Conservation (phyloP, 768 basidiomycete genomes). For the Amyloporia xantha region DNA sequence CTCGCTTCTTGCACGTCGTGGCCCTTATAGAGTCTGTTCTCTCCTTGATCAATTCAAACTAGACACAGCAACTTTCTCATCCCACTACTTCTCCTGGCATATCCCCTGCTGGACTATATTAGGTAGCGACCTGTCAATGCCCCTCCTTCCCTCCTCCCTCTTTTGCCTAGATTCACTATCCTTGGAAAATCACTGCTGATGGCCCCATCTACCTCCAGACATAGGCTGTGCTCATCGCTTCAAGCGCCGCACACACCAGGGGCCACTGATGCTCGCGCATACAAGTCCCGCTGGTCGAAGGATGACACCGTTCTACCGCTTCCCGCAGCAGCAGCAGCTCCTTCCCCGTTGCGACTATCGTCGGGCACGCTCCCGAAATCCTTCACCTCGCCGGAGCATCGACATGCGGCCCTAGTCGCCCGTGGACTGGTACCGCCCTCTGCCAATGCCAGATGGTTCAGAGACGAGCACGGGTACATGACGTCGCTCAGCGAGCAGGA, state of each 20-base stretch:
- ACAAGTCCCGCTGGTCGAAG: background rate
- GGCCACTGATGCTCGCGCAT: background rate
- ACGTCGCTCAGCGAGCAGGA: slow-evolving; percentile 16
- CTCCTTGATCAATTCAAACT: too few relatives aligned
- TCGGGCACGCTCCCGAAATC: slow-evolving; percentile 9
- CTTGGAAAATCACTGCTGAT: background rate
- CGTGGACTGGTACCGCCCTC: slow-evolving; percentile 10
- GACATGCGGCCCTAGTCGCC: slow-evolving; percentile 14
- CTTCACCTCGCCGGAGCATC: slow-evolving; percentile 14
- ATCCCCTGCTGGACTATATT: background rate
- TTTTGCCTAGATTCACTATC: background rate
- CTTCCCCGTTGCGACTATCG: slow-evolving; percentile 2
- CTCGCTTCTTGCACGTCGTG: too few relatives aligned
- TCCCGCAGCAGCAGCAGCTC: background rate
- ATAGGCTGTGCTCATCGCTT: background rate
- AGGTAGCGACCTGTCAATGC: background rate
- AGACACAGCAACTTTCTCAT: background rate
- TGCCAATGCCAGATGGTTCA: slow-evolving; percentile 1
- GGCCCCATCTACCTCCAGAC: background rate
- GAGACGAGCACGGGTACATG: slow-evolving; percentile 13
- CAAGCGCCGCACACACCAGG: background rate
- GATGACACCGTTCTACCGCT: background rate
- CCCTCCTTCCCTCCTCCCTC: background rate
- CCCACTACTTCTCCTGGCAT: background rate
- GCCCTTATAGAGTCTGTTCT: too few relatives aligned